Base-by-base conservation (phyloP, 176 grass and related monocot species). In the Cocos nucifera region DNA sequence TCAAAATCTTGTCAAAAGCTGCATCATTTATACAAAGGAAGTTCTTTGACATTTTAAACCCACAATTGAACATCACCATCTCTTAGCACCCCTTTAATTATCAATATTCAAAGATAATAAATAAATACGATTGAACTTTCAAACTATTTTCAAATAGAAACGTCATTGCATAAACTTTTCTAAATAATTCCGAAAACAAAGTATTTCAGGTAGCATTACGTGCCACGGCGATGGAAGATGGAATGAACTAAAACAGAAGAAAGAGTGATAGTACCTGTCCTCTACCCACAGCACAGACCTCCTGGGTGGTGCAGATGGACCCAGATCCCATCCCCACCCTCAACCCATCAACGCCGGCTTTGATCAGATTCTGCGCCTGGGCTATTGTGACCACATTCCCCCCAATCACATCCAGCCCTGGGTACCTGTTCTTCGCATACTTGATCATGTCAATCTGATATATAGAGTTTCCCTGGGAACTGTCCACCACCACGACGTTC, bases 381-480 rank as follows among this genome's bases (percentile, higher is more conserved):
- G 81, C 72, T 26, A 91, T 91, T 0, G 92, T 91, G 57, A 97
- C 92, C 16, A 91, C 92, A 70, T 97, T 97, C 16, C 92, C 92
- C 17, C 81, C 87, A 15, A 97, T 85, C 60, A 90, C 50, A 78
- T 97, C 92, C 52, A 97, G 79, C 22, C 83, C 75, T 0, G 87
- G 76, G 10, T 78, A 91, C 73, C 69, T 70, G 57, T 63, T 81
- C 78, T 97, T 97, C 0, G 65, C 77, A 80, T 78, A 73, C 63
- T 88, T 97, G 21, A 97, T 97, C 92, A 91, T 79, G 4, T 91
- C 83, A 17, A 97, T 58, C 74, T 97, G 92, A n/a, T 91, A 97
- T 52, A 76, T 75, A 4, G 92, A 97, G 71, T 97, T 91, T 29
- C 87, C 92, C 61, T 97, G 92, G 0, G 92, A 97, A 27, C 92